phyloP scores from a whole-genome alignment of 306 rosid species.

The Cucumis sativus region Cucumber_9930_V3 NC_026660.2:10938501-10939000 shows the following conservation, averaged over 20 bases:
- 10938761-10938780: background rate
- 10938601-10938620: slow-evolving; percentile 81
- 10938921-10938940: no score
- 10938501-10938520: slow-evolving; percentile 22
- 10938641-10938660: slow-evolving; percentile 52
- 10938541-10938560: slow-evolving; percentile 61
- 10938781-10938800: no score
- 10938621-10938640: slow-evolving; percentile 52
- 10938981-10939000: slow-evolving; percentile 37
- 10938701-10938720: slow-evolving; percentile 20
- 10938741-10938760: background rate
- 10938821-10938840: background rate
- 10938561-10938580: slow-evolving; percentile 55
- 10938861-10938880: no score
- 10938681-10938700: slow-evolving; percentile 60
- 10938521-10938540: slow-evolving; percentile 42
- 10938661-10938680: slow-evolving; percentile 65
- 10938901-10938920: no score
- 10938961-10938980: slow-evolving; percentile 66
- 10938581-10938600: slow-evolving; percentile 58
- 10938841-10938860: background rate
- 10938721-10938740: background rate
- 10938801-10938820: no score
- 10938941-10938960: slow-evolving; percentile 59
- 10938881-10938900: no score